Percentiles rank a stretch among this genome's conserved stretches.
phyloP scores from a whole-genome alignment of 805 yeast genomes.

The Lipomyces orientalis region DNA sequence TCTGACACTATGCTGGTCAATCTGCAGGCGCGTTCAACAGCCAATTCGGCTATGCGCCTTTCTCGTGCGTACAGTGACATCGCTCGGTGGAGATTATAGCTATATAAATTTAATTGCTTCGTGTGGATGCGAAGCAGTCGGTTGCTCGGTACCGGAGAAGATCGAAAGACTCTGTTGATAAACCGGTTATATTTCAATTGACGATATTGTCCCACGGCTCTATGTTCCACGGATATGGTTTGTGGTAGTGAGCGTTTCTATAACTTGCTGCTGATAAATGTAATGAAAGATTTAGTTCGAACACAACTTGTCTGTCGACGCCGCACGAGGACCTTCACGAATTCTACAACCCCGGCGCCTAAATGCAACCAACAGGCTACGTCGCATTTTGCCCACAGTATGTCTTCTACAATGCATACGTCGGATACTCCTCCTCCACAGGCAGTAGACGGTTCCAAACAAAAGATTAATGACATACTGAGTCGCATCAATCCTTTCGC shows the following conservation, averaged over 20 bases:
- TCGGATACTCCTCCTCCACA: neutral
- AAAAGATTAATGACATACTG: neutral
- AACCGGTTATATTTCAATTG: neutral
- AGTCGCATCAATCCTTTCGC: slow-evolving; percentile 6
- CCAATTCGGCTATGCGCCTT: slow-evolving; percentile 79
- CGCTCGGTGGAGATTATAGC: neutral
- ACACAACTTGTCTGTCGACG: too few species aligned
- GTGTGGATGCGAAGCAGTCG: neutral
- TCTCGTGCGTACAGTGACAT: slow-evolving; percentile 61
- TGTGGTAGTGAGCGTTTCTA: too few species aligned
- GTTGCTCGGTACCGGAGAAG: neutral
- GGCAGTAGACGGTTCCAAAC: neutral
- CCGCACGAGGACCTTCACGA: too few species aligned
- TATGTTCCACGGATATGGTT: neutral
- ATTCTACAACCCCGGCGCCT: neutral
- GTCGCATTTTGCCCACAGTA: neutral
- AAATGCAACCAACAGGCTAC: neutral
- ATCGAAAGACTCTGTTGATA: neutral
- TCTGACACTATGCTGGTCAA: slow-evolving; percentile 71
- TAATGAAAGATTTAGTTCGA: too few species aligned
- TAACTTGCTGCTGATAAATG: too few species aligned
- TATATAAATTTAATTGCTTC: neutral
- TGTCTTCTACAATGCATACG: neutral
- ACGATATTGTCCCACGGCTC: too few species aligned
- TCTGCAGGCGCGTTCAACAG: slow-evolving; percentile 84